These are phyloP conservation scores for Orbilia ellipsospora DNA, from an alignment of 2,329 filamentous ascomycete species.

Conservation along the genomic window DNA sequence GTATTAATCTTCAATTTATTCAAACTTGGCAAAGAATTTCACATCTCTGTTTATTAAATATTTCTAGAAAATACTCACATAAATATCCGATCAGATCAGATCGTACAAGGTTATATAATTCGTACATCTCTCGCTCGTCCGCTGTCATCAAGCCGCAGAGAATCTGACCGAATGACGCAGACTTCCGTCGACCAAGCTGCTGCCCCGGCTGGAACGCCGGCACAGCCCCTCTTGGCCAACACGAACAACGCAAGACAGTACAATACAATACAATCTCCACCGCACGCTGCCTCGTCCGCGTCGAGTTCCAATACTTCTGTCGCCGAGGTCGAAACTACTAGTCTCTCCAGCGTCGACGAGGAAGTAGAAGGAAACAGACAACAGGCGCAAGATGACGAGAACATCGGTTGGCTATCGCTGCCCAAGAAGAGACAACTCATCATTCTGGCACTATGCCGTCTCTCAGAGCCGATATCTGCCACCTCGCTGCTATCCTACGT, in stretches of 20 bases:
- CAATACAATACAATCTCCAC: constrained; percentile 1
- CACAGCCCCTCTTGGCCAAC: constrained; percentile 54
- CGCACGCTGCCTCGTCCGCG: constrained; percentile 6
- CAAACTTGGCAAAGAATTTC: no score
- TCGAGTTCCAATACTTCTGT: constrained; percentile 25
- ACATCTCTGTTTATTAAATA: no score
- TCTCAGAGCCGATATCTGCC: constrained; percentile 85
- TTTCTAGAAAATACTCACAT: no score
- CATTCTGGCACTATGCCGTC: constrained; percentile 79
- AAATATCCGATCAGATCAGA: no score
- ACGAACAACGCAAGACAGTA: constrained; percentile 21
- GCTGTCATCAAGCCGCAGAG: constrained; percentile 14
- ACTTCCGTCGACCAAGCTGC: background rate
- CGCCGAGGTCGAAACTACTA: constrained; percentile 17
- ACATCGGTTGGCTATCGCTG: constrained; percentile 76
- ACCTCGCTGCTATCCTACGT: constrained; percentile 82
- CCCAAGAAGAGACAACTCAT: constrained; percentile 81
- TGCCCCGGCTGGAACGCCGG: constrained; percentile 8
- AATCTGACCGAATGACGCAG: constrained; percentile 6
- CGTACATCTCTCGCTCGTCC: background rate
- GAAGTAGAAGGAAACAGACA: constrained; percentile 7
- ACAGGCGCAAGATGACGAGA: constrained; percentile 13
- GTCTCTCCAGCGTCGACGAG: constrained; percentile 28
- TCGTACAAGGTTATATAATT: background rate
- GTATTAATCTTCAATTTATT: no score